Evolutionary conservation across 2,329 filamentous ascomycete genomes (phyloP).

Genomic region (Thelonectria blattea): DNA sequence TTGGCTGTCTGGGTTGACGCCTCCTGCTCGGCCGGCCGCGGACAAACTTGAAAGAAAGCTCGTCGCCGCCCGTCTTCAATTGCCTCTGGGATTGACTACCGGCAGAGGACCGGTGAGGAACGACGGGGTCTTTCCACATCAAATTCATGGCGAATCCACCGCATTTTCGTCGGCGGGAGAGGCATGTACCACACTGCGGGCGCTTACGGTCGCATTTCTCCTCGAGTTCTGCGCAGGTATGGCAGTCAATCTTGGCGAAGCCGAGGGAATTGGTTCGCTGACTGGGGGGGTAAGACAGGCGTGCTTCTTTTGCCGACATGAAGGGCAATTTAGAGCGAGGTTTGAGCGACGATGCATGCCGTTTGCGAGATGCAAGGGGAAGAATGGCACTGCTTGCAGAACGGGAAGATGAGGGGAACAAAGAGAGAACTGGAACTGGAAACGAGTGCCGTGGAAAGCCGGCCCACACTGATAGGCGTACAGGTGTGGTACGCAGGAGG

Average conservation of each 20-base stretch:
- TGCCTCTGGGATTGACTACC: background rate
- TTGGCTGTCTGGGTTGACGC: background rate
- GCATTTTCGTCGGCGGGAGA: constrained; percentile 1
- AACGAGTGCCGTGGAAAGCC: background rate
- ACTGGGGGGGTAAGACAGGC: background rate
- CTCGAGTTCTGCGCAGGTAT: constrained; percentile 1
- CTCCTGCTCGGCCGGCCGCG: constrained; percentile 1
- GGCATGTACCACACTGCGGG: constrained; percentile 7
- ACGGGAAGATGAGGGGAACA: constrained; percentile 1
- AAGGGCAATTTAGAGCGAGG: background rate
- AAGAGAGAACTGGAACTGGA: background rate
- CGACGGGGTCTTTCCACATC: constrained; percentile 10
- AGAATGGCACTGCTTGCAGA: background rate
- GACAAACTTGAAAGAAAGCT: constrained; percentile 8
- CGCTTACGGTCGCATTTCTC: constrained; percentile 13
- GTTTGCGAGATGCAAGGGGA: constrained; percentile 8
- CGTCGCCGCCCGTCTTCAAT: background rate
- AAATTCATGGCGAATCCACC: constrained; percentile 15
- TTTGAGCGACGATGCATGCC: background rate
- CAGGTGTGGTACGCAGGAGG: too few species aligned
- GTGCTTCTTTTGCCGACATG: background rate
- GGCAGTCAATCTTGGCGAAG: constrained; percentile 15
- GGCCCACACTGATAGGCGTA: background rate
- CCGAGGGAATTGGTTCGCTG: constrained; percentile 10
- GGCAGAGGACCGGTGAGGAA: background rate